Evolutionary conservation across 2,329 filamentous ascomycete species (phyloP).

Genomic region (Aureobasidium sp.): DNA sequence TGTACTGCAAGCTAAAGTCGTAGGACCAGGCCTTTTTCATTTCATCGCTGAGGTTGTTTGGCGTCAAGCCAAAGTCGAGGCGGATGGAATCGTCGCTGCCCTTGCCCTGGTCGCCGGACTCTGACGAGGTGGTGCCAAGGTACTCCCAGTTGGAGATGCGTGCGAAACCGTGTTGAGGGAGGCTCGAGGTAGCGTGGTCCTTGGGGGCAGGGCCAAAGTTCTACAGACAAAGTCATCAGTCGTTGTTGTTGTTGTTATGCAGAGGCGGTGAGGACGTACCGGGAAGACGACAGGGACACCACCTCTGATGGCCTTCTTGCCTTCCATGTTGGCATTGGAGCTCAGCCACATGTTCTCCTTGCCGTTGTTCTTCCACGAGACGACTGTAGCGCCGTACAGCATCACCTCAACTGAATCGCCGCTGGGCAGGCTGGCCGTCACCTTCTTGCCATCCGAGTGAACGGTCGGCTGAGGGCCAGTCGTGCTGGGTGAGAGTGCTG

Average conservation of each 20-base stretch:
- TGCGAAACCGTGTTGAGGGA: constrained; percentile 92
- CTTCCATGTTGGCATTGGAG: constrained; percentile 69
- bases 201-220: constrained; percentile 76
- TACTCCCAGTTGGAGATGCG: constrained; percentile 89
- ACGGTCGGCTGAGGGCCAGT: constrained; percentile 63
- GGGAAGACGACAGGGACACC: constrained; percentile 91
- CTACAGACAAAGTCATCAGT: constrained; percentile 33
- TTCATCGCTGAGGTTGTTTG: constrained; percentile 58
- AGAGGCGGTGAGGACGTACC: constrained; percentile 42
- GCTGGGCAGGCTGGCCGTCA: constrained; percentile 72
- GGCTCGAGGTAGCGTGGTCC: constrained; percentile 65
- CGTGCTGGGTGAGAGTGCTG: constrained; percentile 61
- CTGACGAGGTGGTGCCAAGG: constrained; percentile 73
- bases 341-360: constrained; percentile 82
- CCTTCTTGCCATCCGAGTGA: constrained; percentile 59
- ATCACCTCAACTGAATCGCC: constrained; percentile 81
- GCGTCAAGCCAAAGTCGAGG: constrained; percentile 88
- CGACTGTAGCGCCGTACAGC: constrained; percentile 85
- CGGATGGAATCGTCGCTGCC: constrained; percentile 63
- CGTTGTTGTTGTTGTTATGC: neutral
- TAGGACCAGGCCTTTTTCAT: constrained; percentile 70
- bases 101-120: constrained; percentile 38
- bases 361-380: constrained; percentile 79
- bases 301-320: constrained; percentile 79
- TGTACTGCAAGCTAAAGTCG: constrained; percentile 86